A percentile compares a stretch with the other conserved stretches of the same genome.
phyloP scores from a whole-genome alignment of 352 stramenopile genomes.

The Phytopythium helicoides region DNA sequence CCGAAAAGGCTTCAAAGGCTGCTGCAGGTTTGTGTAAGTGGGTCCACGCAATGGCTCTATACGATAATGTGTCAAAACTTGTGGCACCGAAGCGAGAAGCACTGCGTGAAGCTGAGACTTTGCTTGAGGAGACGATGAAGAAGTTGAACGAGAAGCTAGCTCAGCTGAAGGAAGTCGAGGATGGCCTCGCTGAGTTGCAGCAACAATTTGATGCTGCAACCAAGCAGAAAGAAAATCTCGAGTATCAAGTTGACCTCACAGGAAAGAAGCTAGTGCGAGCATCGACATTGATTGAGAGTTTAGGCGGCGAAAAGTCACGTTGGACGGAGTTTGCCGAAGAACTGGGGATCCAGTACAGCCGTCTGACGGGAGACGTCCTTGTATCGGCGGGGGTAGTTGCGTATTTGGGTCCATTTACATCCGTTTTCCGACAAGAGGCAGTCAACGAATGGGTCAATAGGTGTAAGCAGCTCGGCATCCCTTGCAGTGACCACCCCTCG shows the following conservation, averaged over 20 bases:
- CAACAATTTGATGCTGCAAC: constrained; percentile 86
- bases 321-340: constrained; percentile 90
- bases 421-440: constrained; percentile 76
- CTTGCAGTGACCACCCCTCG: constrained; percentile 83
- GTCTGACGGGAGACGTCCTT: constrained; percentile 91
- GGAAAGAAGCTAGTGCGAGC: constrained; percentile 92
- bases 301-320: constrained; percentile 91
- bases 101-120: constrained; percentile 74
- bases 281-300: constrained; percentile 91
- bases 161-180: constrained; percentile 90
- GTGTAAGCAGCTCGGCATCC: constrained; percentile 79
- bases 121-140: constrained; percentile 88
- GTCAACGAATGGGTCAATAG: constrained; percentile 75
- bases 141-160: constrained; percentile 90
- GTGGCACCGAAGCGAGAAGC: constrained; percentile 92
- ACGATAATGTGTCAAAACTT: constrained; percentile 93
- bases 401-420: constrained; percentile 93
- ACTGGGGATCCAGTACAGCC: constrained; percentile 80
- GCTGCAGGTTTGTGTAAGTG: constrained; percentile 93
- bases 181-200: constrained; percentile 86
- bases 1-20: constrained; percentile 92
- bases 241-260: constrained; percentile 91
- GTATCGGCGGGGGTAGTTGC: constrained; percentile 91
- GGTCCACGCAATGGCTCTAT: constrained; percentile 92
- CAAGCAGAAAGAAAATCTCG: constrained; percentile 90